Evolutionary conservation across 2,329 filamentous ascomycete genomes (phyloP).

Genomic region (Colletotrichum cereale): DNA sequence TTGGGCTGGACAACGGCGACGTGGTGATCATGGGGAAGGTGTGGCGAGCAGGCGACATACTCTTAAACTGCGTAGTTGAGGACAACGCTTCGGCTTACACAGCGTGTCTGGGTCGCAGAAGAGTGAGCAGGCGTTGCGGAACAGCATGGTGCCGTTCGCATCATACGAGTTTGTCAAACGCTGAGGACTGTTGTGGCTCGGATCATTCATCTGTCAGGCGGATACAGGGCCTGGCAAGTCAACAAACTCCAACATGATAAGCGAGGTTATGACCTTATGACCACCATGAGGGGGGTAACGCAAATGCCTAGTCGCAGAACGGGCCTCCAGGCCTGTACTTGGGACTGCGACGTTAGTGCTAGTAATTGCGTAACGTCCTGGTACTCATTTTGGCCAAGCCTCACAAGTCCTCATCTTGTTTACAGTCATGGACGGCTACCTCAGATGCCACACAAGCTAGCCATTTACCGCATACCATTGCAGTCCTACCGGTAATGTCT

Average conservation of each 20-base stretch:
- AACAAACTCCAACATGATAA: background rate
- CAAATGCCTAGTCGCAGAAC: background rate
- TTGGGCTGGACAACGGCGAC: conserved; percentile 39
- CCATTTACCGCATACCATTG: background rate
- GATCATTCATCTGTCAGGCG: background rate
- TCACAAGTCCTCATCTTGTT: background rate
- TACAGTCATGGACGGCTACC: background rate
- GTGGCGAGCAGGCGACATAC: background rate
- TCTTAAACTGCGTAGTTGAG: no score
- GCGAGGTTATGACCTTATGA: background rate
- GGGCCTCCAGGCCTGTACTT: background rate
- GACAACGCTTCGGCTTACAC: background rate
- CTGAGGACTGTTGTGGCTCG: background rate
- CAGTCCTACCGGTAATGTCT: background rate
- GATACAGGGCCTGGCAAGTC: background rate
- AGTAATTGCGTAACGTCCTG: background rate
- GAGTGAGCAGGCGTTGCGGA: background rate
- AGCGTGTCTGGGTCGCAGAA: background rate
- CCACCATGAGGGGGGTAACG: background rate
- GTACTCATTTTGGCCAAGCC: no score
- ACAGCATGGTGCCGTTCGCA: background rate
- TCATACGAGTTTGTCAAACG: background rate
- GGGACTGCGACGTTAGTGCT: background rate
- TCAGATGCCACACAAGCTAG: background rate
- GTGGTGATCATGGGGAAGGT: conserved; percentile 27